These are phyloP conservation scores for Kodamaea hsintzibuensis DNA, from an alignment of 805 yeast species.

Conservation along the genomic window DNA sequence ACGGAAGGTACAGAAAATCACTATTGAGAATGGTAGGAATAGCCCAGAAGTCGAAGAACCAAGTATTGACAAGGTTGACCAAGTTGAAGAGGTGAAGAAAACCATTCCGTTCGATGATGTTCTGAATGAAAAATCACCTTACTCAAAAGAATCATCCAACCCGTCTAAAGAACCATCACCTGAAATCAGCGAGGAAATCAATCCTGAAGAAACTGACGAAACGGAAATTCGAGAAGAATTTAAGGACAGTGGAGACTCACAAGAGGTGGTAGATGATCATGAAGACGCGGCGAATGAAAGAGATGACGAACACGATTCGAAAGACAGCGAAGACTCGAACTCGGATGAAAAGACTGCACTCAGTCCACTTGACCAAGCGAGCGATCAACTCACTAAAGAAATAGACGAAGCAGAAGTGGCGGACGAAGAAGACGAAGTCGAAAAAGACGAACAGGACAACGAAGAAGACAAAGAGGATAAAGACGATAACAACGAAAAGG, in stretches of 20 bases:
- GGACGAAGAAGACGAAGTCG: slow-evolving; percentile 15
- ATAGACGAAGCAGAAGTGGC: slow-evolving; percentile 12
- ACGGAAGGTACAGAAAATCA: not conserved
- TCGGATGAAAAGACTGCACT: not conserved
- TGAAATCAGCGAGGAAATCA: slow-evolving; percentile 1
- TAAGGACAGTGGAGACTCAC: not conserved
- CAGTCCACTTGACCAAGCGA: not conserved
- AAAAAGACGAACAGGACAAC: slow-evolving; percentile 12
- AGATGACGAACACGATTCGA: slow-evolving; percentile 10
- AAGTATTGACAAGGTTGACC: slow-evolving; percentile 81
- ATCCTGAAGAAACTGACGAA: slow-evolving; percentile 1
- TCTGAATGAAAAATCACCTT: not conserved
- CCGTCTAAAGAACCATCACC: slow-evolving; percentile 1
- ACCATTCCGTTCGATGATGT: not conserved
- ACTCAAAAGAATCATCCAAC: slow-evolving; percentile 1
- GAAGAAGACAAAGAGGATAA: slow-evolving; percentile 11
- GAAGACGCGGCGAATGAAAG: not conserved
- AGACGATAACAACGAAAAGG: slow-evolving; percentile 12
- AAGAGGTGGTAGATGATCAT: not conserved
- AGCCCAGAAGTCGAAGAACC: not conserved
- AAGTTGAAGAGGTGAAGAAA: slow-evolving; percentile 77
- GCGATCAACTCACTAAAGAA: not conserved
- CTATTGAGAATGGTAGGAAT: slow-evolving; percentile 39
- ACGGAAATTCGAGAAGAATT: not conserved
- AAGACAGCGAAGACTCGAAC: slow-evolving; percentile 15